Evolutionary conservation across 768 basidiomycete species (phyloP).

Genomic region (Kwoniella botswanensis): DNA sequence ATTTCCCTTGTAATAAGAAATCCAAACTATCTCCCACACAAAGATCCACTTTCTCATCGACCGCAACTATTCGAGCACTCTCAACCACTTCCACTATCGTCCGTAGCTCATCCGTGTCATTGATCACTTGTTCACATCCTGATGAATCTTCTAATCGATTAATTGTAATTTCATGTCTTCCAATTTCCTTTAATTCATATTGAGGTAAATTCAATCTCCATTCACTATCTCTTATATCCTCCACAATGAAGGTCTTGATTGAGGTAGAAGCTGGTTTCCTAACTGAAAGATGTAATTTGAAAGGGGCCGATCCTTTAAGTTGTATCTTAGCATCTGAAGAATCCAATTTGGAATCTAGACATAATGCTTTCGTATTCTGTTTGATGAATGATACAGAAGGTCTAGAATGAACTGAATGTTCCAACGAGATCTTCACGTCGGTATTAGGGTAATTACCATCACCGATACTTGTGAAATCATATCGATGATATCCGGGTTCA

Average conservation of each 20-base stretch:
- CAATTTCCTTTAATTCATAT: conserved; percentile 77
- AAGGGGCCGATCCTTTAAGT: conserved; percentile 84
- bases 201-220: conserved; percentile 75
- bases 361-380: conserved; percentile 70
- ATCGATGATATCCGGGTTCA: conserved; percentile 78
- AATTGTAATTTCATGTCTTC: conserved; percentile 78
- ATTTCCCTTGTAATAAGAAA: conserved; percentile 90
- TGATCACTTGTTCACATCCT: conserved; percentile 72
- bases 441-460: conserved; percentile 70
- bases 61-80: conserved; percentile 86
- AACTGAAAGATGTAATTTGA: conserved; percentile 71
- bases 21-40: conserved; percentile 89
- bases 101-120: conserved; percentile 62
- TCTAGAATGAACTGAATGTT: conserved; percentile 80
- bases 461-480: conserved; percentile 86
- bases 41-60: conserved; percentile 76
- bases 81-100: conserved; percentile 85
- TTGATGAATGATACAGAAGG: conserved; percentile 80
- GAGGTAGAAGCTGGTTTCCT: conserved; percentile 75
- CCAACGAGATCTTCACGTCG: conserved; percentile 66
- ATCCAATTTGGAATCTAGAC: conserved; percentile 66
- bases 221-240: conserved; percentile 49
- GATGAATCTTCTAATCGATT: conserved; percentile 79
- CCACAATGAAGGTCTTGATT: conserved; percentile 62
- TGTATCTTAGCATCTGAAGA: conserved; percentile 76